Evolutionary conservation across 2,329 filamentous ascomycete species (phyloP), one percentile per base, ranked within the genome.

Genomic region (Alternaria brassicae): DNA sequence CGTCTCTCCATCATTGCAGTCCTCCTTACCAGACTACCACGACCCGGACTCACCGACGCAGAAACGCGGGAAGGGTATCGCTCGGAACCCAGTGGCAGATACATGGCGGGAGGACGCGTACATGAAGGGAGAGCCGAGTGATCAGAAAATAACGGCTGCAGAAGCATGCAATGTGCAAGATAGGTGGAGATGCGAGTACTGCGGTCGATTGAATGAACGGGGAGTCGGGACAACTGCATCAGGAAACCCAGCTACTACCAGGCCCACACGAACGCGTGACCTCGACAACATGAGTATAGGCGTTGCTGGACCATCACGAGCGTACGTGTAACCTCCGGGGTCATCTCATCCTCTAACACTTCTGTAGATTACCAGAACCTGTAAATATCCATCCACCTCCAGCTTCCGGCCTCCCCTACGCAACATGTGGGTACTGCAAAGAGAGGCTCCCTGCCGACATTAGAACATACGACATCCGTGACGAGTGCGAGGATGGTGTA

Each of bases 41-140:
- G 13, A 53, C 17, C 44, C 59, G 0, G 45, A 36, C 4, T 54
- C 50, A 6, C 47, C 47, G 12, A 57, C 48, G 8, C 58, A 57
- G 41, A 53, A 39, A 39, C 48, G 56, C 8, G 50, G 49, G 3
- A 37, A 48, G 10, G 41, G 36, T 6, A 36, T 56, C 34, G 17
- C 23, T 10, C 56, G 60, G 28, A 62, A 62, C 27, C 56, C 56
- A 1, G 48, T 56, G 5, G 41, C 52, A 6, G 60, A 62, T 27
- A 60, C 52, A 6, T 62, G 60, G 56, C 47, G 41, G 25, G 56
- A 56, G 3, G 60, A 55, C 6, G 60, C 60, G 6, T 62, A 60
- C 21, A 17, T 42, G 23, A 58, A 50, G 44, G 37, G 23, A n/a
- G 27, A 53, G 3, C 10, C 41, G 4, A 47, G 23, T 8, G 30